Percentiles rank a stretch among this genome's conserved stretches.
phyloP scores from a whole-genome alignment of 352 stramenopile species.

The Aphanomyces euteiches region DNA sequence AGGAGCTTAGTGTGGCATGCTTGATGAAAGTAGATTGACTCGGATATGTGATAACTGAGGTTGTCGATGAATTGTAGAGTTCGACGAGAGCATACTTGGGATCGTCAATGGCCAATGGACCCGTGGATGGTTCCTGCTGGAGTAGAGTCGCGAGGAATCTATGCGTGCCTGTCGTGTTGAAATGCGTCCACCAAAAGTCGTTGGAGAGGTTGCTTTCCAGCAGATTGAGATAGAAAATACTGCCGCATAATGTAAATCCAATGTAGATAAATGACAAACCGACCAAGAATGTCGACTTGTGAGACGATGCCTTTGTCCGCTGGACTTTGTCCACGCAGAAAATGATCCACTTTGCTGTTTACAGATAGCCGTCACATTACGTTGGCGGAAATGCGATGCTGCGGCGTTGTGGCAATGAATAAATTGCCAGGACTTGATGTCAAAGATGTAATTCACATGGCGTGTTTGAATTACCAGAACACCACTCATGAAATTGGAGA shows the following conservation, averaged over 20 bases:
- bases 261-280: too few relatives aligned
- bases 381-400: background rate
- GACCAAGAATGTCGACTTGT: too few relatives aligned
- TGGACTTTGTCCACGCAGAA: too few relatives aligned
- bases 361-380: too few relatives aligned
- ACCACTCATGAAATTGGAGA: background rate
- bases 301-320: too few relatives aligned
- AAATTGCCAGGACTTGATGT: background rate
- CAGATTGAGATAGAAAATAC: background rate
- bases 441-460: background rate
- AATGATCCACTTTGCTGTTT: too few relatives aligned
- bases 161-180: slow-evolving; percentile 9
- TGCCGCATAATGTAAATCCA: background rate
- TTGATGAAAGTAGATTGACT: too few relatives aligned
- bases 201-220: background rate
- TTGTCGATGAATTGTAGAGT: background rate
- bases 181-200: slow-evolving; percentile 25
- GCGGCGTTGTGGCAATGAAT: background rate
- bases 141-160: background rate
- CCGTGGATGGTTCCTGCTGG: too few relatives aligned
- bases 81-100: background rate
- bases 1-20: background rate
- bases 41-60: background rate
- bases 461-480: background rate
- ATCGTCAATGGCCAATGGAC: background rate